Evolutionary conservation across 768 basidiomycete species (phyloP), one percentile per base, ranked within the genome.

Genomic region (Suillus cothurnatus): DNA sequence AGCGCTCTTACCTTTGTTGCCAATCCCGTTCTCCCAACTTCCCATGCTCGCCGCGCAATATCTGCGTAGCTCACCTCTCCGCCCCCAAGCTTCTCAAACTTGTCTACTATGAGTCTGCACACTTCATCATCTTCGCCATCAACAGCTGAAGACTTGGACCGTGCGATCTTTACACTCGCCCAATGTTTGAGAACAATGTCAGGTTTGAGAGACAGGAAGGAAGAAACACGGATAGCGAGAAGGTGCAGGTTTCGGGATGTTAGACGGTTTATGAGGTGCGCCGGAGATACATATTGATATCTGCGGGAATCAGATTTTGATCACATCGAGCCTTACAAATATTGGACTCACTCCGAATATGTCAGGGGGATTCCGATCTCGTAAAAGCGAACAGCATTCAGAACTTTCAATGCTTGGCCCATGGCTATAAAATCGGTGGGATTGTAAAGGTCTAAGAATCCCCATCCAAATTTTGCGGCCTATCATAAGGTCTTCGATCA

Each of bases 391-490:
- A 97, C 91, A 11, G 95, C 94, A 72, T 99, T 99, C 38, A 99
- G 79, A 45, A 99, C 96, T 73, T 96, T 95, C 31, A 99, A 82
- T 1, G 89, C 89, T 74, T 95, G 92, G 0, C 94, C 95, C 91
- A 97, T 95, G 57, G 88, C 84, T 38, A 99, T 88, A 70, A 97
- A 96, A 71, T 97, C 95, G 0, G 87, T 88, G 5, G 97, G 93
- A 73, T 98, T 93, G 73, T 95, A 92, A 32, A 95, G 83, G 73
- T 99, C 97, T 68, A 99, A 78, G 74, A 95, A 99, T 0, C 94
- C 91, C 66, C 95, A 87, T 2, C 97, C 97, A 72, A 97, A 98
- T 74, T 95, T 95, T 9, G 97, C 97, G n/a, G 96, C 95, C 93
- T 97, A 69, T 0, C 67, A 31, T 23, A 64, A 9, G 36, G 23